Conservation (phyloP, 2,329 filamentous ascomycete genomes). For the Raffaelea deltoideospora region DNA sequence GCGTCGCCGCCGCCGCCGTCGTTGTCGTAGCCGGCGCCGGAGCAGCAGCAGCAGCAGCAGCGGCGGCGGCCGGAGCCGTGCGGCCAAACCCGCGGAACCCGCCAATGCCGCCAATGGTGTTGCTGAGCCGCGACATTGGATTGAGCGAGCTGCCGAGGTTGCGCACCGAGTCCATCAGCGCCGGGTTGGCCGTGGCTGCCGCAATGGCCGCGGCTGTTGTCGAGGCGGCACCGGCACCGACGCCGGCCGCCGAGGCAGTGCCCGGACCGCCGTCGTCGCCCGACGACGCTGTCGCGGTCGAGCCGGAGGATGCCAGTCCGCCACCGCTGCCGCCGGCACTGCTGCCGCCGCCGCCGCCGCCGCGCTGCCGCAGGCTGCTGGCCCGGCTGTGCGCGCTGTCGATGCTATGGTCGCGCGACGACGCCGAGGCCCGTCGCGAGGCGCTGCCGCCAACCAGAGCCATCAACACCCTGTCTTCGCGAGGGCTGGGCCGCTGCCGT, state of each 20-base stretch:
- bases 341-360: constrained; percentile 28
- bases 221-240: constrained; percentile 1
- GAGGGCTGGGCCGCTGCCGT: constrained; percentile 7
- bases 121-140: constrained; percentile 63
- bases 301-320: too few species aligned
- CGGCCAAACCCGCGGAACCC: constrained; percentile 64
- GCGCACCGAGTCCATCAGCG: constrained; percentile 64
- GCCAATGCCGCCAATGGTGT: too few species aligned
- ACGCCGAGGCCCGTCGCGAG: constrained; percentile 16
- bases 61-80: constrained; percentile 28
- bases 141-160: constrained; percentile 70
- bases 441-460: constrained; percentile 52
- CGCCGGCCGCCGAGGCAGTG: constrained; percentile 11
- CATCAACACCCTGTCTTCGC: constrained; percentile 54
- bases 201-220: constrained; percentile 13
- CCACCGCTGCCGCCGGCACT: neutral
- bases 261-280: constrained; percentile 9
- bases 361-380: constrained; percentile 34
- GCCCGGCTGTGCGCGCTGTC: constrained; percentile 56
- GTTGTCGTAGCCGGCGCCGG: neutral
- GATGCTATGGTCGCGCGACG: constrained; percentile 53
- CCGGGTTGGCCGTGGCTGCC: constrained; percentile 41
- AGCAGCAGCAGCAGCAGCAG: neutral
- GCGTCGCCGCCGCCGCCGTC: constrained; percentile 17
- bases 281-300: neutral